Evolutionary conservation across 306 rosid species (phyloP).

Genomic region (Purshia tridentata): DNA sequence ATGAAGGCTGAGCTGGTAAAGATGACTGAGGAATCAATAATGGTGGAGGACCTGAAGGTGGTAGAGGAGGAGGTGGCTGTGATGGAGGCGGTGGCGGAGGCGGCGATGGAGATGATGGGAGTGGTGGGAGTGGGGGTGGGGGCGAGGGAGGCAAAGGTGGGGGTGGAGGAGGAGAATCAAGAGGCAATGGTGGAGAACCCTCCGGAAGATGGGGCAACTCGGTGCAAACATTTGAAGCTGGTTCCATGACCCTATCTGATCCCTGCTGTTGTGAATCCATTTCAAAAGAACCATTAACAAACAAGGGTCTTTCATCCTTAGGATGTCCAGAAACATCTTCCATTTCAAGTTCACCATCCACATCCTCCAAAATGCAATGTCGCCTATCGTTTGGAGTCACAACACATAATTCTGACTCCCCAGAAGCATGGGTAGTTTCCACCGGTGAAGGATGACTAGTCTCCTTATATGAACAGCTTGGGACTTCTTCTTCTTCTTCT

Average conservation of each 20-base stretch:
- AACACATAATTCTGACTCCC: conserved; percentile 64
- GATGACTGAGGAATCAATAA: conserved; percentile 60
- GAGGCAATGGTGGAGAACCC: conserved; percentile 93
- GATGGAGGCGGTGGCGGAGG: conserved; percentile 44
- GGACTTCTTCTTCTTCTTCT: conserved; percentile 64
- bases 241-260: conserved; percentile 44
- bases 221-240: conserved; percentile 36
- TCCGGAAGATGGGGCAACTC: conserved; percentile 56
- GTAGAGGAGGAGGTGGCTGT: conserved; percentile 67
- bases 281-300: conserved; percentile 43
- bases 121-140: conserved; percentile 75
- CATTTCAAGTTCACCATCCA: conserved; percentile 98
- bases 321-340: conserved; percentile 94
- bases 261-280: conserved; percentile 44
- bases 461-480: conserved; percentile 51
- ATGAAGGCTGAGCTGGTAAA: conserved; percentile 50
- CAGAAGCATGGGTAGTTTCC: conserved; percentile 45
- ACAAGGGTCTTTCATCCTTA: conserved; percentile 64
- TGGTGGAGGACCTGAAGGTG: conserved; percentile 55
- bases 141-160: conserved; percentile 98
- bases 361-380: conserved; percentile 92
- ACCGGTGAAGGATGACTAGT: conserved; percentile 45
- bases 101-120: conserved; percentile 45
- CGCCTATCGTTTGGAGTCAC: conserved; percentile 90
- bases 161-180: conserved; percentile 85